Evolutionary conservation across 2,329 filamentous ascomycete genomes (phyloP).

Genomic region (Curvularia hawaiiensis): DNA sequence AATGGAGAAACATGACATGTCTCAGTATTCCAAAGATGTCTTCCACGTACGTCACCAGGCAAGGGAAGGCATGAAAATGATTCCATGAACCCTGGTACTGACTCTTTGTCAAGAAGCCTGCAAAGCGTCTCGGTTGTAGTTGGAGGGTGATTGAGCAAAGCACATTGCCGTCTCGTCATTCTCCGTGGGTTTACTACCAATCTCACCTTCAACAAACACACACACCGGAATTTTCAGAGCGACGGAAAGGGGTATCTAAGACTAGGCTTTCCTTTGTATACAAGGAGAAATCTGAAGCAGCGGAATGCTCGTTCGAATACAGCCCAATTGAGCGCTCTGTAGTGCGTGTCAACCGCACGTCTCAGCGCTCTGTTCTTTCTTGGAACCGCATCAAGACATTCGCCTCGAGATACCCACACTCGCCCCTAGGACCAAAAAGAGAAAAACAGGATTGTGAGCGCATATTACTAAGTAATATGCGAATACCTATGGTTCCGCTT

Average conservation of each 20-base stretch:
- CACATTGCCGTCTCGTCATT: not conserved
- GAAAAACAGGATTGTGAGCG: not conserved
- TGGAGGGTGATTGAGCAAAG: not conserved
- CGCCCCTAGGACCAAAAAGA: not conserved
- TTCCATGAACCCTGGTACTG: constrained; percentile 7
- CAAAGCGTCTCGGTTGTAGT: not conserved
- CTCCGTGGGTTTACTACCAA: not conserved
- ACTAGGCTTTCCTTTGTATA: not conserved
- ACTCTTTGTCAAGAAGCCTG: constrained; percentile 3
- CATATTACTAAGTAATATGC: not conserved
- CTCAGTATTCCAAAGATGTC: constrained; percentile 20
- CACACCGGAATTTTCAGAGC: not conserved
- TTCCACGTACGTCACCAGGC: constrained; percentile 8
- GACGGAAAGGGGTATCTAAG: not conserved
- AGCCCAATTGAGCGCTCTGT: not conserved
- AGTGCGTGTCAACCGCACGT: not conserved
- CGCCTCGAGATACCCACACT: not conserved
- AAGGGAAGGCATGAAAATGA: constrained; percentile 9
- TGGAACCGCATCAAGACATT: not conserved
- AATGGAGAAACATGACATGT: constrained; percentile 4
- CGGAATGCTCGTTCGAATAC: not conserved
- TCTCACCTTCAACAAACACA: not conserved
- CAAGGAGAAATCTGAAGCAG: not conserved
- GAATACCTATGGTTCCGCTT: not conserved
- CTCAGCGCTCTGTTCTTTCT: not conserved